Conservation (phyloP, 208 protist species). For the Phytomonas francai region DNA sequence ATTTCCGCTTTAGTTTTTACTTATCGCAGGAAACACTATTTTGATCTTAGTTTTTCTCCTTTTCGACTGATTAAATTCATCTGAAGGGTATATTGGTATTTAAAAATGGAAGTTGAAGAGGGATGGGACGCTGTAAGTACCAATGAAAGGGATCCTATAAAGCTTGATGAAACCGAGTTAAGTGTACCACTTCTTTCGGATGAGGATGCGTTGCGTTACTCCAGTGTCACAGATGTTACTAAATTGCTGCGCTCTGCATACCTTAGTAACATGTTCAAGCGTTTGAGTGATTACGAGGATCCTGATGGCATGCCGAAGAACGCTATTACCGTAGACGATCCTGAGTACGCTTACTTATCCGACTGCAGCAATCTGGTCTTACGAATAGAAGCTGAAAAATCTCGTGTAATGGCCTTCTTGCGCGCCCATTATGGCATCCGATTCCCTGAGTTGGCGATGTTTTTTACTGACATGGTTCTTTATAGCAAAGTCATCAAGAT, state of each 20-base stretch:
- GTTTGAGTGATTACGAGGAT: slow-evolving; percentile 70
- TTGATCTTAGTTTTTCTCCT: background rate
- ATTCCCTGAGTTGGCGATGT: slow-evolving; percentile 87
- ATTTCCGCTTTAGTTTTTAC: background rate
- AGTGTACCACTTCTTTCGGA: slow-evolving; percentile 34
- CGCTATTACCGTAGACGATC: slow-evolving; percentile 70
- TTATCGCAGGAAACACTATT: background rate
- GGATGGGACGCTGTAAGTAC: background rate
- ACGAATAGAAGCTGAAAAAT: slow-evolving; percentile 87
- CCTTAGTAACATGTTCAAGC: slow-evolving; percentile 62
- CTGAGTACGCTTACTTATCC: slow-evolving; percentile 87
- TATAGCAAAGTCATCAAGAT: slow-evolving; percentile 82
- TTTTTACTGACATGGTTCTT: slow-evolving; percentile 77
- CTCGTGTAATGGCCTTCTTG: slow-evolving; percentile 78
- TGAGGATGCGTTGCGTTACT: slow-evolving; percentile 75
- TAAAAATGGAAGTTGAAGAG: background rate
- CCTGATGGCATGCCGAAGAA: slow-evolving; percentile 50
- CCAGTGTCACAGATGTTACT: slow-evolving; percentile 76
- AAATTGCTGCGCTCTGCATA: slow-evolving; percentile 68
- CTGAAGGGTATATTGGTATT: background rate
- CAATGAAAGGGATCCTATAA: background rate
- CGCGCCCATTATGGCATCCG: slow-evolving; percentile 78
- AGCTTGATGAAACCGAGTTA: background rate
- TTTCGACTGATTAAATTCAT: background rate
- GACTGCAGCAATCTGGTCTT: slow-evolving; percentile 81